Evolutionary conservation across 805 yeast species (phyloP), one percentile per base, ranked within the genome.

Genomic region (Hanseniaspora hatyaiensis): DNA sequence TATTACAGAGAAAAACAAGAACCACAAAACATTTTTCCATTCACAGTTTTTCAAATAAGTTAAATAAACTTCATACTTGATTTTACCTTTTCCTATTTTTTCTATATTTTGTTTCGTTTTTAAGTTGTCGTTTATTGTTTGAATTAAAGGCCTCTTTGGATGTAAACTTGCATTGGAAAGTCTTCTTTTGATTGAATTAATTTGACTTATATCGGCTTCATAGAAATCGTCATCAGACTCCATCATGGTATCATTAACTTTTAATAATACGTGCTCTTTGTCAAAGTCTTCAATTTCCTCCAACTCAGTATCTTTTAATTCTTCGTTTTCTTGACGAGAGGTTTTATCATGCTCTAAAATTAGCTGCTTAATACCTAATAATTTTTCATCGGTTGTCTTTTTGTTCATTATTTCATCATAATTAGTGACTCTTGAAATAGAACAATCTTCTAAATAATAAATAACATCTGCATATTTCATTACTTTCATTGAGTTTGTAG

Each of bases 121-220:
- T 36, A 58, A 63, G 6, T 54, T 46, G 19, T 60, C 60, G 8
- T 55, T 52, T 6, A 55, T 58, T 19, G 56, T 50, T 6, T 54
- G 42, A 29, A 60, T 60, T 13, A 62, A 50, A 6, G 65, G 59
- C 23, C 68, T 63, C 23, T 59, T 54, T 54, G 71, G 68, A 32
- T 65, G 68, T 57, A 80, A 74, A 5, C 84, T 71, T 3, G 82
- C 84, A 32, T 75, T 57, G 52, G 83, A 76, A 0, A 89, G 85
- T 49, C 79, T 70, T 53, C 83, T 71, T 15, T 60, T 47, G 16
- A 37, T 19, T 8, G 33, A 23, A n/a, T 34, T 34, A 22, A 34
- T 26, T 24, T 19, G 16, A 16, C n/a, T 22, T n/a, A 29, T 24
- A 15, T 46, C 44, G 16, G 18, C 24, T 29, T 38, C 44, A 5